Conservation (phyloP, 805 yeast species). For the Ogataea siamensis region DNA sequence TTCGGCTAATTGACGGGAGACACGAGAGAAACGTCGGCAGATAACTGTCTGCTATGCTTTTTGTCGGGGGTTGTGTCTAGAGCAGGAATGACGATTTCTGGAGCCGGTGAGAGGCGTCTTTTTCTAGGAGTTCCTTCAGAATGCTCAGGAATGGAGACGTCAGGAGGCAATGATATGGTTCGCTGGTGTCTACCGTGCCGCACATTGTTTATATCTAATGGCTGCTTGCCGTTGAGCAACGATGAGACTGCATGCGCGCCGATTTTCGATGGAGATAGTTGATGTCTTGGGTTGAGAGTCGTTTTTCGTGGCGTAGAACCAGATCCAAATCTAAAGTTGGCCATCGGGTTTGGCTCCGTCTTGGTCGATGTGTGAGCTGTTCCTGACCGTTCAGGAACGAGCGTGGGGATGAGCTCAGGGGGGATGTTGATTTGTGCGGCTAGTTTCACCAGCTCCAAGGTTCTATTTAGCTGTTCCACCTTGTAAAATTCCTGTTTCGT, state of each 20-base stretch:
- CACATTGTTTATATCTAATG: constrained; percentile 20
- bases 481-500: constrained; percentile 78
- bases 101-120: constrained; percentile 11
- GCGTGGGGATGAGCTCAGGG: constrained; percentile 54
- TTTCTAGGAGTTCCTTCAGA: constrained; percentile 16
- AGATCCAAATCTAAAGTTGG: constrained; percentile 32
- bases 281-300: constrained; percentile 22
- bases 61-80: constrained; percentile 12
- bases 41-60: constrained; percentile 8
- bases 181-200: constrained; percentile 37
- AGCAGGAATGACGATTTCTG: constrained; percentile 11
- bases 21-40: constrained; percentile 11
- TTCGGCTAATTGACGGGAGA: constrained; percentile 7
- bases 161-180: constrained; percentile 40
- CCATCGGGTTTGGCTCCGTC: constrained; percentile 22
- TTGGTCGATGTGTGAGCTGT: constrained; percentile 1
- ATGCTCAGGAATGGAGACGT: constrained; percentile 35
- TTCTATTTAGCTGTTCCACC: constrained; percentile 58
- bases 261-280: constrained; percentile 47
- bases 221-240: constrained; percentile 26
- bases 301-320: constrained; percentile 21
- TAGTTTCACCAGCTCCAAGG: constrained; percentile 58
- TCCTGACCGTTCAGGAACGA: constrained; percentile 38
- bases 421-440: constrained; percentile 68
- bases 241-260: constrained; percentile 72